Conservation (phyloP, 768 basidiomycete species). For the Leucosporidium scottii region DNA sequence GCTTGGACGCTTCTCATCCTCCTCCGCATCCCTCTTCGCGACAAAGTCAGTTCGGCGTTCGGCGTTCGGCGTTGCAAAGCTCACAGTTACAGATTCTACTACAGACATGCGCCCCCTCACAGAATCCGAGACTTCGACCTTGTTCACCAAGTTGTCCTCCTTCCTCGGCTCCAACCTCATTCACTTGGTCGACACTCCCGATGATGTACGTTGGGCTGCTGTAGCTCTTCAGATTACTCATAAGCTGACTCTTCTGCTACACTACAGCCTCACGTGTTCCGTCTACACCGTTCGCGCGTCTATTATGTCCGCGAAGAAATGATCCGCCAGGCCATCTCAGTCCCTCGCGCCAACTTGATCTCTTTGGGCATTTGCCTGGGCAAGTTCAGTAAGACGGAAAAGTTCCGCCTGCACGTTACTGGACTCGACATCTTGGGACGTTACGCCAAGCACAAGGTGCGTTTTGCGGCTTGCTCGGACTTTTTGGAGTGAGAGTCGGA, state of each 20-base stretch:
- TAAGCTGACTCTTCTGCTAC: background rate
- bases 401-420: constrained; percentile 95
- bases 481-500: background rate
- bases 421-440: constrained; percentile 86
- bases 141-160: constrained; percentile 94
- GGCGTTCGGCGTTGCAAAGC: no score
- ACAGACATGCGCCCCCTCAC: constrained; percentile 74
- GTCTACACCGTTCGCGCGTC: constrained; percentile 86
- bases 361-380: constrained; percentile 94
- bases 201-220: constrained; percentile 17
- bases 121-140: constrained; percentile 91
- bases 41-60: no score
- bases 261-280: constrained; percentile 46
- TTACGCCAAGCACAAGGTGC: constrained; percentile 95
- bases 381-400: constrained; percentile 93
- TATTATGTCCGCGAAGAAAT: constrained; percentile 94
- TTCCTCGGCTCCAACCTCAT: constrained; percentile 97
- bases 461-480: constrained; percentile 22
- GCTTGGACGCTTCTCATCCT: no score
- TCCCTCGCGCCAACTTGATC: constrained; percentile 85
- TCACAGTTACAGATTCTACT: no score
- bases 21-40: no score
- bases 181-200: constrained; percentile 46
- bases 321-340: constrained; percentile 84
- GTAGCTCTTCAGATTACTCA: background rate